Percentiles rank a stretch among this genome's conserved stretches.
phyloP scores from a whole-genome alignment of 139 green algal genomes.

The Coelastrella sp. region DNA sequence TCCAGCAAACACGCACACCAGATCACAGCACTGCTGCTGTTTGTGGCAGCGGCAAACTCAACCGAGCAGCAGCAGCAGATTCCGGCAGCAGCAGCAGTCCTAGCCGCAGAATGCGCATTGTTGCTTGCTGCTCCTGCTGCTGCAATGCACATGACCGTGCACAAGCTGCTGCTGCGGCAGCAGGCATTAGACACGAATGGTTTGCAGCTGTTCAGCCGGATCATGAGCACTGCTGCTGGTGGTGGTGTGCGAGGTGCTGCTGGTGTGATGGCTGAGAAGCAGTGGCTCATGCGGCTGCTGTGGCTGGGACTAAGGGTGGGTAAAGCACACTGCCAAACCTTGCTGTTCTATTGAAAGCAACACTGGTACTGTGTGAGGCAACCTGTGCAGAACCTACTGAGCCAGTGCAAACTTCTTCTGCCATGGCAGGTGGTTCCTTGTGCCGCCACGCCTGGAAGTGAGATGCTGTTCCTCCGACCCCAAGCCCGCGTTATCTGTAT shows the following conservation, averaged over 20 bases:
- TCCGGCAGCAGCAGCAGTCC: slow-evolving; percentile 60
- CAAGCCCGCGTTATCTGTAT: too few relatives aligned
- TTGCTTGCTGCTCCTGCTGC: slow-evolving; percentile 58
- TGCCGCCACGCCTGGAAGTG: too few relatives aligned
- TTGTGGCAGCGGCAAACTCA: slow-evolving; percentile 53
- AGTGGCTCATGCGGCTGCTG: slow-evolving; percentile 78
- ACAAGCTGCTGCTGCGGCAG: slow-evolving; percentile 61
- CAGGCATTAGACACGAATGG: slow-evolving; percentile 60
- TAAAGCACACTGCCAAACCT: too few relatives aligned
- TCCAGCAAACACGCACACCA: slow-evolving; percentile 32
- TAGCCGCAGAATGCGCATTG: slow-evolving; percentile 72
- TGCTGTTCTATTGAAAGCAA: too few relatives aligned
- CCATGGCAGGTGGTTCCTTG: too few relatives aligned
- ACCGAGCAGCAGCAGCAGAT: slow-evolving; percentile 63
- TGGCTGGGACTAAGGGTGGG: slow-evolving; percentile 59
- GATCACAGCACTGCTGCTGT: slow-evolving; percentile 60
- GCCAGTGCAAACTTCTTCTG: too few relatives aligned
- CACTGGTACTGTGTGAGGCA: too few relatives aligned
- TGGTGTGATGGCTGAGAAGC: slow-evolving; percentile 54
- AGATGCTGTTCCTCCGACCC: too few relatives aligned
- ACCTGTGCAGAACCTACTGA: too few relatives aligned
- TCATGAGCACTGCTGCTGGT: slow-evolving; percentile 35
- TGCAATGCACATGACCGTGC: slow-evolving; percentile 60
- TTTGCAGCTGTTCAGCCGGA: slow-evolving; percentile 63
- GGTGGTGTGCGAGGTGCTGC: slow-evolving; percentile 30